These are phyloP conservation scores for Peziza echinospora DNA, from an alignment of 495 filamentous ascomycete genomes.

Conservation along the genomic window DNA sequence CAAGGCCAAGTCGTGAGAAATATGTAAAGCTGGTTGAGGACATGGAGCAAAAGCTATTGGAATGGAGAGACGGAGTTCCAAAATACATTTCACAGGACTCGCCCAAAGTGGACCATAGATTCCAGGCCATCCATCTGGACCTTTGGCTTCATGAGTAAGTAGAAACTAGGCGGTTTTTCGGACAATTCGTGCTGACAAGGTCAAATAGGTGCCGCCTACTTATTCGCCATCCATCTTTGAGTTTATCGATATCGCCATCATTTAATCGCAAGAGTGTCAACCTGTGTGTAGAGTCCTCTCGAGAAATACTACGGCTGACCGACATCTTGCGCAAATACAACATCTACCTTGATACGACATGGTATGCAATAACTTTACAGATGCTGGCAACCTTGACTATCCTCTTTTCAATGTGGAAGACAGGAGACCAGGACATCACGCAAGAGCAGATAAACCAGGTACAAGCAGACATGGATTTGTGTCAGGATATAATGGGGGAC, in stretches of 20 bases:
- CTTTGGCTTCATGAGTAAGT: slow-evolving; percentile 26
- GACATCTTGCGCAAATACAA: slow-evolving; percentile 34
- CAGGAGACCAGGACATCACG: slow-evolving; percentile 35
- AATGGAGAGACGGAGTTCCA: slow-evolving; percentile 36
- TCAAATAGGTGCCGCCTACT: slow-evolving; percentile 23
- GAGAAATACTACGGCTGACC: slow-evolving; percentile 38
- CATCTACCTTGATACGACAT: slow-evolving; percentile 58
- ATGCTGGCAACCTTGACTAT: slow-evolving; percentile 52
- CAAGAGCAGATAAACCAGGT: slow-evolving; percentile 32
- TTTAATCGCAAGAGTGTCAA: slow-evolving; percentile 43
- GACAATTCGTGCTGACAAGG: too few species aligned
- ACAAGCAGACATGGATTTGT: slow-evolving; percentile 42
- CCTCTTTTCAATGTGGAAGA: slow-evolving; percentile 44
- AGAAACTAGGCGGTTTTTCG: too few species aligned
- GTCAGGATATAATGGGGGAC: slow-evolving; percentile 45
- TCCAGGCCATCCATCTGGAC: slow-evolving; percentile 27
- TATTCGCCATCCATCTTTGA: slow-evolving; percentile 52
- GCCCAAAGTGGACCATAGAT: slow-evolving; percentile 29
- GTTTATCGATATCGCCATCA: slow-evolving; percentile 34
- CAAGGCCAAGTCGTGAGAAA: slow-evolving; percentile 28
- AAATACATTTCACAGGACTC: slow-evolving; percentile 21
- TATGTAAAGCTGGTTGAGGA: slow-evolving; percentile 40
- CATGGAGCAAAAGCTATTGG: slow-evolving; percentile 37
- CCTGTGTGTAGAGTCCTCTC: slow-evolving; percentile 43
- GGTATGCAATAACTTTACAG: slow-evolving; percentile 50